Evolutionary conservation across 2,329 filamentous ascomycete species (phyloP).

Genomic region (Coniochaeta prunicola): DNA sequence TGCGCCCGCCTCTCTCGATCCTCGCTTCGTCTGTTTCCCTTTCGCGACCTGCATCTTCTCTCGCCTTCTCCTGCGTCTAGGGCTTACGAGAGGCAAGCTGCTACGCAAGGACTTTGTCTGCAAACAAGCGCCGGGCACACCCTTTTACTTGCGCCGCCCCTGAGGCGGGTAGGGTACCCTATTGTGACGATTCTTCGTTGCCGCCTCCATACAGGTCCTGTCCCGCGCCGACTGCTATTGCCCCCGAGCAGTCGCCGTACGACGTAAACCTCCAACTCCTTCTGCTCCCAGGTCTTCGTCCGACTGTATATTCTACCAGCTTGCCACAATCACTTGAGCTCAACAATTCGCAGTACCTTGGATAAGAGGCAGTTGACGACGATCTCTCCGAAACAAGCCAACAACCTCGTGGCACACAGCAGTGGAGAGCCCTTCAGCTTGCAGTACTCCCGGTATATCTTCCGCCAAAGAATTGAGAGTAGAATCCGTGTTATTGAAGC

Average conservation of each 20-base stretch:
- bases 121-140: conserved; percentile 27
- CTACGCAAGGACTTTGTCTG: not conserved
- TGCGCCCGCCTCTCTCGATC: conserved; percentile 5
- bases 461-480: not conserved
- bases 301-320: not conserved
- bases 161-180: conserved; percentile 15
- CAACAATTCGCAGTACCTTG: not conserved
- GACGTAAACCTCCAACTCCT: conserved; percentile 12
- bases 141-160: conserved; percentile 11
- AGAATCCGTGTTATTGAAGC: not conserved
- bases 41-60: not conserved
- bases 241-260: conserved; percentile 8
- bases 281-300: conserved; percentile 5
- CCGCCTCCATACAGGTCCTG: conserved; percentile 22
- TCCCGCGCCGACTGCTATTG: conserved; percentile 17
- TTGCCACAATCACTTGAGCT: not conserved
- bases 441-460: not conserved
- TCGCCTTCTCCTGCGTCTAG: not conserved
- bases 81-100: conserved; percentile 12
- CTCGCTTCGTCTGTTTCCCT: conserved; percentile 1
- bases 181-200: conserved; percentile 13
- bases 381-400: not conserved
- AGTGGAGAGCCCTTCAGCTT: not conserved
- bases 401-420: not conserved
- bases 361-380: not conserved